Base-by-base conservation (phyloP, 1,139 yeast genomes). In the Hemisphaericaspora xylanilytica region DNA sequence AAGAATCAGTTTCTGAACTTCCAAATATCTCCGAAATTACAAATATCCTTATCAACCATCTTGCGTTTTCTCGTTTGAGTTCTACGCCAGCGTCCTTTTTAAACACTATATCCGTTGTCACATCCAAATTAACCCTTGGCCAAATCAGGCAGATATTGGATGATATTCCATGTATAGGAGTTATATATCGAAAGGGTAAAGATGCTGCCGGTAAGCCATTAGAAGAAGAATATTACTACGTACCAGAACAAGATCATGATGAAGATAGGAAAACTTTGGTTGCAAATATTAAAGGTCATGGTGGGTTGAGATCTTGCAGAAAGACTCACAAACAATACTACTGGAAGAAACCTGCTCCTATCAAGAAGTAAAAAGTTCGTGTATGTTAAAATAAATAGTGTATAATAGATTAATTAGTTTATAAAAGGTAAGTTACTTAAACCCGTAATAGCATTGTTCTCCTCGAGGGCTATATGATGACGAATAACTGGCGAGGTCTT, bases 171-270 rank as follows among this genome's bases (percentile, higher is more conserved):
- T 83, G 94, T 51, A 75, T 90, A 41, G 97, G 97, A 11, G 82
- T 85, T 9, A 89, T 92, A 46, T 77, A 80, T 52, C 82, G 97
- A 59, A 73, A 77, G 44, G 97, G 97, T 37, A 90, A 88, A 59
- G 97, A 92, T 62, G 97, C 97, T 4, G 95, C 97, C 2, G 97
- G 97, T 11, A 87, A 88, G 59, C 88, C 88, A 4, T 70, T 92
- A 47, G 97, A 90, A 49, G 95, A 88, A 55, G 97, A 92, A 59
- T 92, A 87, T 56, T 92, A 88, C 59, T 92, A 92, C 54, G 80
- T 85, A 46, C 82, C 90, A 3, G 97, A 88, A 51, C 75, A 81
- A 38, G 98, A 92, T 59, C 61, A 64, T 26, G 96, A 90, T 56
- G 54, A 57, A 24, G 81, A 80, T 40, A 80, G 98, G 57, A 80